Evolutionary conservation across 495 filamentous ascomycete genomes (phyloP).

Genomic region (Annulohypoxylon maeteangense): DNA sequence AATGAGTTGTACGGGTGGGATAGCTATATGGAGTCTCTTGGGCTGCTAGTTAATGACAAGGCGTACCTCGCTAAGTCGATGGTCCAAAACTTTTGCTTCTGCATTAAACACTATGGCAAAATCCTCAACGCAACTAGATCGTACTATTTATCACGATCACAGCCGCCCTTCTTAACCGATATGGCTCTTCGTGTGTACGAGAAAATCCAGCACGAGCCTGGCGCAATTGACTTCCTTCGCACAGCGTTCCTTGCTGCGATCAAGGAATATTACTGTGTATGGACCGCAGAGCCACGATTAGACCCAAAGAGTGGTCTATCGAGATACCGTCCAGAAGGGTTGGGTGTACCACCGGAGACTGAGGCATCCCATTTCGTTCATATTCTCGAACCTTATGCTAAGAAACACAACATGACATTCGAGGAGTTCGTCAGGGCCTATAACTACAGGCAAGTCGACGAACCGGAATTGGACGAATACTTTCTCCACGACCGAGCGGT

Average conservation of each 20-base stretch:
- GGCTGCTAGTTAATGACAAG: slow-evolving; percentile 82
- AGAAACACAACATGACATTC: slow-evolving; percentile 84
- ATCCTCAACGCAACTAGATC: slow-evolving; percentile 96
- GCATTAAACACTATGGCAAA: slow-evolving; percentile 97
- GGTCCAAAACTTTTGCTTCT: slow-evolving; percentile 96
- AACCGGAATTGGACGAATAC: slow-evolving; percentile 92
- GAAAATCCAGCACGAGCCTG: slow-evolving; percentile 82
- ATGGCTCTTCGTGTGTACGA: slow-evolving; percentile 93
- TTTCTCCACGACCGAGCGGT: slow-evolving; percentile 95
- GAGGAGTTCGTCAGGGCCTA: slow-evolving; percentile 86
- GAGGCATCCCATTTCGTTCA: slow-evolving; percentile 89
- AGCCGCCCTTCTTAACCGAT: slow-evolving; percentile 96
- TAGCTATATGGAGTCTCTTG: slow-evolving; percentile 94
- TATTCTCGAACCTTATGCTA: slow-evolving; percentile 83
- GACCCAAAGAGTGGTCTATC: slow-evolving; percentile 87
- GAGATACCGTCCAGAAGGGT: slow-evolving; percentile 87
- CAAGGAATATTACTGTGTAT: slow-evolving; percentile 95
- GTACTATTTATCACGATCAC: slow-evolving; percentile 92
- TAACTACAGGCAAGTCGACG: slow-evolving; percentile 77
- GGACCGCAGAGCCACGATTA: slow-evolving; percentile 81
- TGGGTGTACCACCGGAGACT: slow-evolving; percentile 93
- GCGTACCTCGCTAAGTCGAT: slow-evolving; percentile 89
- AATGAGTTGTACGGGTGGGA: slow-evolving; percentile 99
- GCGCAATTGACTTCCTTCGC: slow-evolving; percentile 78
- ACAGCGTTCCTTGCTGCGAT: slow-evolving; percentile 87